Conservation (phyloP, 192 early-diverging fungal genomes). For the Coemansia sp. region DNA sequence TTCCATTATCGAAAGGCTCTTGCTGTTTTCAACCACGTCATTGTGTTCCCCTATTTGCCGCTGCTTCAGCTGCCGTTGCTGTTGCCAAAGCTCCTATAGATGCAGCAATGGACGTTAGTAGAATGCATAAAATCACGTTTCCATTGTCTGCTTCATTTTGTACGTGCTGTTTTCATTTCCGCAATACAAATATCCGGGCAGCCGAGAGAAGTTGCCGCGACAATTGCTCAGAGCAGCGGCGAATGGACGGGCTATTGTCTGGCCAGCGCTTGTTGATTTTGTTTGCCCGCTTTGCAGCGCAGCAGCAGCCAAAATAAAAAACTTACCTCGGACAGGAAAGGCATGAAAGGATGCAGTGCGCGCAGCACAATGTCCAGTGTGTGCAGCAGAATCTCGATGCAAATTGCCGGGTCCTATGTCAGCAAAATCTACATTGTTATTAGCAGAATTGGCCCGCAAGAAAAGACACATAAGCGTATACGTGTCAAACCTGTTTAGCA, state of each 20-base stretch:
- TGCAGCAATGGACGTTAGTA: no score
- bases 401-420: slow-evolving; percentile 37
- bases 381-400: slow-evolving; percentile 39
- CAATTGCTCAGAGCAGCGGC: neutral
- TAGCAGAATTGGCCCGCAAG: neutral
- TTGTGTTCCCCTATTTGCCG: neutral
- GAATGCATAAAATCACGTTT: neutral
- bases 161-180: neutral
- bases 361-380: slow-evolving; percentile 61
- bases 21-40: neutral
- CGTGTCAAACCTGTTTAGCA: no score
- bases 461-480: neutral
- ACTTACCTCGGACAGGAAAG: slow-evolving; percentile 90
- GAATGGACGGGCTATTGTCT: neutral
- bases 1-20: slow-evolving; percentile 47
- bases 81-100: slow-evolving; percentile 56
- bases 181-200: slow-evolving; percentile 7
- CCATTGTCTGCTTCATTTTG: neutral
- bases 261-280: neutral
- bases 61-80: slow-evolving; percentile 22
- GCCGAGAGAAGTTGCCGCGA: neutral
- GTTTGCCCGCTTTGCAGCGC: neutral
- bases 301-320: neutral
- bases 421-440: neutral
- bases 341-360: slow-evolving; percentile 96